Conservation (phyloP, 2,329 filamentous ascomycete genomes). For the Diaporthe sp. region DNA sequence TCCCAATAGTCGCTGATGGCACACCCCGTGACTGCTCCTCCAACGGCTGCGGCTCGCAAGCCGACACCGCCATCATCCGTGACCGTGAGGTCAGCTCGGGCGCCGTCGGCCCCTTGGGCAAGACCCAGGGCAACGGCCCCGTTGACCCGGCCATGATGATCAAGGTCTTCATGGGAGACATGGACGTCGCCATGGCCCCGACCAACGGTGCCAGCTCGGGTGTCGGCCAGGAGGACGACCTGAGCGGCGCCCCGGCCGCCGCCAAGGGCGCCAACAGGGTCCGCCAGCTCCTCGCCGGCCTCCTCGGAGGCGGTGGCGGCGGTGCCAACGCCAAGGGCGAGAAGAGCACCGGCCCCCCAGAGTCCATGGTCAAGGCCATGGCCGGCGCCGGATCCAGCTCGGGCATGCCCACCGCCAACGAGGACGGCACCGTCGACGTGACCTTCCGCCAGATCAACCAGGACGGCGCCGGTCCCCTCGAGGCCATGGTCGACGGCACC, state of each 20-base stretch:
- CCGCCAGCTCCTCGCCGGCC: slow-evolving; percentile 46
- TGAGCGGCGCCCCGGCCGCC: slow-evolving; percentile 42
- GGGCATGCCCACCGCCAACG: slow-evolving; percentile 67
- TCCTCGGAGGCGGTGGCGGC: slow-evolving; percentile 46
- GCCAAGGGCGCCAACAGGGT: slow-evolving; percentile 41
- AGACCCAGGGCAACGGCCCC: slow-evolving; percentile 63
- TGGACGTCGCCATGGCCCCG: slow-evolving; percentile 44
- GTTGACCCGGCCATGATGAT: slow-evolving; percentile 65
- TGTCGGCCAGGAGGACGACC: slow-evolving; percentile 51
- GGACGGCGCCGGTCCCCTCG: slow-evolving; percentile 69
- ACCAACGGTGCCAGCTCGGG: slow-evolving; percentile 51
- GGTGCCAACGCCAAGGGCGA: slow-evolving; percentile 54
- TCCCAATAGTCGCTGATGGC: slow-evolving; percentile 61
- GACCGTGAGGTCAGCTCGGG: slow-evolving; percentile 61
- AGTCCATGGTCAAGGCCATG: slow-evolving; percentile 63
- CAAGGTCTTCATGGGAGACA: slow-evolving; percentile 62
- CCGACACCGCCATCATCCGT: slow-evolving; percentile 70
- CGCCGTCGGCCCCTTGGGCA: slow-evolving; percentile 66
- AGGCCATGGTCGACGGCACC: slow-evolving; percentile 65
- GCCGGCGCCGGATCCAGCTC: slow-evolving; percentile 61
- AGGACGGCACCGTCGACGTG: slow-evolving; percentile 68
- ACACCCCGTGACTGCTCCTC: slow-evolving; percentile 69
- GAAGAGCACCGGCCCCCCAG: slow-evolving; percentile 55
- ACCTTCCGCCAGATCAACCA: slow-evolving; percentile 73
- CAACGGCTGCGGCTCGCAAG: slow-evolving; percentile 66